phyloP scores from a whole-genome alignment of 1,139 yeast genomes.

The Eremothecium cymbalariae region DNA sequence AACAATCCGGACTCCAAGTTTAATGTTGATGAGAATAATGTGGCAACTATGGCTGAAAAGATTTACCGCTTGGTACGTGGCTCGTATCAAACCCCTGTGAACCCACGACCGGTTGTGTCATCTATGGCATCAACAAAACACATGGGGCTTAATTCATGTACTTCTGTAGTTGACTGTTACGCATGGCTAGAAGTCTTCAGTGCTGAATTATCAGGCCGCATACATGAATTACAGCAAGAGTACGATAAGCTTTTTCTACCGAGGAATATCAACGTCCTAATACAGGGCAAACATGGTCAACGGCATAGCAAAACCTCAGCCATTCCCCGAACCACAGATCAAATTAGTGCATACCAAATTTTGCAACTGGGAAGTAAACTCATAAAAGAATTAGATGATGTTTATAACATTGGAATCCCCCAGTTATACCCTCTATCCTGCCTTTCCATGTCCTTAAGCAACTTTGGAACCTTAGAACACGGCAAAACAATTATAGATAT shows the following conservation, averaged over 20 bases:
- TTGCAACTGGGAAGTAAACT: conserved; percentile 36
- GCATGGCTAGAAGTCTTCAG: conserved; percentile 81
- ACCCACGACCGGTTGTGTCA: conserved; percentile 55
- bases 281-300: conserved; percentile 33
- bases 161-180: conserved; percentile 47
- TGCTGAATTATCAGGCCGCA: conserved; percentile 66
- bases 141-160: conserved; percentile 52
- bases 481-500: conserved; percentile 45
- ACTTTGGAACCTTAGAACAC: conserved; percentile 41
- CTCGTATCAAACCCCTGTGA: conserved; percentile 42
- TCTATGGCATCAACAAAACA: conserved; percentile 88
- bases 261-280: conserved; percentile 41
- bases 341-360: conserved; percentile 27
- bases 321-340: conserved; percentile 14
- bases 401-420: conserved; percentile 21
- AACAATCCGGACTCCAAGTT: conserved; percentile 11
- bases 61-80: conserved; percentile 64
- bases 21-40: conserved; percentile 30
- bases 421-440: conserved; percentile 43
- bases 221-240: conserved; percentile 72
- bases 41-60: conserved; percentile 38
- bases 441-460: conserved; percentile 45
- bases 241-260: conserved; percentile 40
- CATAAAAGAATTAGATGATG: conserved; percentile 36
- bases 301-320: conserved; percentile 25